phyloP scores from a whole-genome alignment of 192 early-diverging fungal species.

The Coemansia sp. region DNA sequence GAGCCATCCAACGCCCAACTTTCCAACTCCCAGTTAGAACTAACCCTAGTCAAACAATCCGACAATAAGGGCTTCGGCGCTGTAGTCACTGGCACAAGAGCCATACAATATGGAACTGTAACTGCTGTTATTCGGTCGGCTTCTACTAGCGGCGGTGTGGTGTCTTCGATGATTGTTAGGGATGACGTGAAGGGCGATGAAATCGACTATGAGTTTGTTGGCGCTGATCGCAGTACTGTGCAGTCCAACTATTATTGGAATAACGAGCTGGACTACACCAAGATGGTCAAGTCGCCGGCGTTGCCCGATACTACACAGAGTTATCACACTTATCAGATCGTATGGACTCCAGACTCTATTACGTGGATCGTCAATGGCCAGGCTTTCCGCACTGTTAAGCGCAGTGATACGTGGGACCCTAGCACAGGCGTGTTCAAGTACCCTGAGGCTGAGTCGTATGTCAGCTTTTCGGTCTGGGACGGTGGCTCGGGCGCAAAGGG shows the following conservation, averaged over 20 bases:
- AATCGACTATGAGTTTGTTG: constrained; percentile 69
- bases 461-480: constrained; percentile 67
- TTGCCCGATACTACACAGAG: constrained; percentile 42
- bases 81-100: constrained; percentile 56
- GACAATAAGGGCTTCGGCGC: constrained; percentile 58
- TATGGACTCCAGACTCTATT: constrained; percentile 60
- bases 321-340: constrained; percentile 59
- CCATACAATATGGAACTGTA: constrained; percentile 62
- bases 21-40: constrained; percentile 43
- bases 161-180: constrained; percentile 60
- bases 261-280: constrained; percentile 57
- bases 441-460: constrained; percentile 53
- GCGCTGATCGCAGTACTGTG: constrained; percentile 49
- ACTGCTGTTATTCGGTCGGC: constrained; percentile 57
- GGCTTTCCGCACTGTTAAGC: constrained; percentile 51
- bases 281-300: constrained; percentile 42
- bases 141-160: constrained; percentile 54
- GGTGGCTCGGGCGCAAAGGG: constrained; percentile 57
- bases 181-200: constrained; percentile 61
- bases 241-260: constrained; percentile 67
- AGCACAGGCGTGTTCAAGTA: constrained; percentile 41
- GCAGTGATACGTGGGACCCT: constrained; percentile 50
- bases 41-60: constrained; percentile 45
- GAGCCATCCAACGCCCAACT: constrained; percentile 55
- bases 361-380: constrained; percentile 54